Conservation (phyloP, 352 stramenopile species). For the Phytophthora cryptogea region DNA sequence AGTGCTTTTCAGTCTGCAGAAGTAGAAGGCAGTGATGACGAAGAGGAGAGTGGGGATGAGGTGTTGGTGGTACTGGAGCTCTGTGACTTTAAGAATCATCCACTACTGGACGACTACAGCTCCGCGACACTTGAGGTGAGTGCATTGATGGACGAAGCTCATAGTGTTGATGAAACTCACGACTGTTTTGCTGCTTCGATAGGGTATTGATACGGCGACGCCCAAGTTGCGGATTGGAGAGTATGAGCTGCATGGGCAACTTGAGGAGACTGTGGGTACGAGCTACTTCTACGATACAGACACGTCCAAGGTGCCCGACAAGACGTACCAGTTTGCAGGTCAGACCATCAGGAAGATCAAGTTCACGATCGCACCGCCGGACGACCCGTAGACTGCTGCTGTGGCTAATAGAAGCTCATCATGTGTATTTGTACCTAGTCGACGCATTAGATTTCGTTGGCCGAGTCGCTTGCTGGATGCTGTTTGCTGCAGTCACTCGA, state of each 20-base stretch:
- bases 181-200: slow-evolving; percentile 2
- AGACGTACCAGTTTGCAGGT: slow-evolving; percentile 60
- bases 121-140: slow-evolving; percentile 64
- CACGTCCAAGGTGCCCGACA: slow-evolving; percentile 39
- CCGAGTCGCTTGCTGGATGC: neutral
- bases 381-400: slow-evolving; percentile 31
- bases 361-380: slow-evolving; percentile 77
- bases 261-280: slow-evolving; percentile 81
- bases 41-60: slow-evolving; percentile 52
- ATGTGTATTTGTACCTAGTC: slow-evolving; percentile 5
- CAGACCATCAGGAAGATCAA: slow-evolving; percentile 83
- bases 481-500: neutral
- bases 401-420: slow-evolving; percentile 8
- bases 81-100: slow-evolving; percentile 83
- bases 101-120: slow-evolving; percentile 73
- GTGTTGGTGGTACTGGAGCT: slow-evolving; percentile 76
- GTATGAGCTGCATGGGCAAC: slow-evolving; percentile 65
- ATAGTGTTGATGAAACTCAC: neutral
- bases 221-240: slow-evolving; percentile 73
- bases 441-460: neutral
- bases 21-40: slow-evolving; percentile 2
- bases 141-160: neutral
- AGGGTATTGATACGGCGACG: slow-evolving; percentile 74
- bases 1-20: neutral
- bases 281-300: slow-evolving; percentile 82